Base-by-base conservation (phyloP, 73 alveolate genomes). In the Paramecium tetraurelia region DNA sequence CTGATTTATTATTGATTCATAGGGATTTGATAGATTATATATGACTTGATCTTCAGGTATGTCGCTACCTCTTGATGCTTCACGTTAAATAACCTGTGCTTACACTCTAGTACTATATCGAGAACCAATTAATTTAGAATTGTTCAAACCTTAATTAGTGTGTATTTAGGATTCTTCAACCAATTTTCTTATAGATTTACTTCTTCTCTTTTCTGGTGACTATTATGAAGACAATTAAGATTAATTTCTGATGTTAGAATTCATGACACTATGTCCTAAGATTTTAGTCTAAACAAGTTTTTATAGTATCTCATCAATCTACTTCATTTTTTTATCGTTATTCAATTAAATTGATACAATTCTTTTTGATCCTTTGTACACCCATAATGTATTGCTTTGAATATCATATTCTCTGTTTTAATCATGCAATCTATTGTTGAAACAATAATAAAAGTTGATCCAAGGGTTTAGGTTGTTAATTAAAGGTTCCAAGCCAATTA, bases 141-240 rank as follows among this genome's bases (percentile, higher is more conserved):
- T 21, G 14, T 71, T 31, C 12, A 6, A 9, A 33, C 20, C 22
- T 5, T 16, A 59, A 63, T 24, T 63, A 6, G 6, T 48, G 0
- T 59, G 46, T 21, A 22, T 38, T 46, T 43, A 43, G 5, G 90
- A 22, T 46, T 80, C 90, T 35, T 80, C 90, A 80, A 80, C 90
- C 27, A 80, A 43, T 21, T 72, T 40, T 24, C 72, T 40, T 43
- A 80, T 80, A 3, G 90, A 80, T 48, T 80, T 80, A 7, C 77
- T 80, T 48, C 90, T 40, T 46, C 57, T 80, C 12, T 41, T 41
- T 9, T 41, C 57, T 24, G 29, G 86, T 14, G 57, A 24, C 46
- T 80, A 5, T 80, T 33, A 63, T 46, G 90, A 80, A 33, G 86
- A 35, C 11, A 38, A 12, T 21, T 75, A 38, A 35, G 87, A 75